A percentile compares a stretch with the other conserved stretches of the same genome.
These are phyloP conservation scores for Cercospora zeina DNA, from an alignment of 2,329 filamentous ascomycete species.

Conservation along the genomic window DNA sequence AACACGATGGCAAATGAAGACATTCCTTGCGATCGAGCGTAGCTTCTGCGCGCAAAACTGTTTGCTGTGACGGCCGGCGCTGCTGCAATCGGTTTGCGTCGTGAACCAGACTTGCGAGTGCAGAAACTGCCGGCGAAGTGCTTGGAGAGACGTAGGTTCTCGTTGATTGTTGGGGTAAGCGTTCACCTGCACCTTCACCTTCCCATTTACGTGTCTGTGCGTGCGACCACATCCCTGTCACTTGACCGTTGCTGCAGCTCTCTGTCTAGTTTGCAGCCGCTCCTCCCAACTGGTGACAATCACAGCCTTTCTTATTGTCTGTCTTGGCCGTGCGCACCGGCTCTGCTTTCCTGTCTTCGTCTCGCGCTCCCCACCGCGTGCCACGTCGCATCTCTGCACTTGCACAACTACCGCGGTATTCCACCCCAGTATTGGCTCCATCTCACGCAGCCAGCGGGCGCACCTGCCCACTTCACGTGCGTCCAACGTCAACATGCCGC, in stretches of 20 bases:
- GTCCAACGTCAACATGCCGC: neutral
- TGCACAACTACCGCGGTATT: conserved; percentile 13
- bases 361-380: neutral
- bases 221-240: neutral
- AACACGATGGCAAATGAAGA: conserved; percentile 3
- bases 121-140: neutral
- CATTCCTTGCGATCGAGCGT: neutral
- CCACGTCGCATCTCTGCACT: conserved; percentile 13
- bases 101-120: neutral
- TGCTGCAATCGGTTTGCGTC: neutral
- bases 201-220: neutral
- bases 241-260: neutral
- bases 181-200: conserved; percentile 6
- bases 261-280: neutral
- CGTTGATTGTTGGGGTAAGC: neutral
- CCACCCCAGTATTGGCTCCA: conserved; percentile 7
- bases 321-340: neutral
- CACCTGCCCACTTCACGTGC: neutral
- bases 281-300: conserved; percentile 1
- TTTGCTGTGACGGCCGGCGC: neutral
- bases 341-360: neutral
- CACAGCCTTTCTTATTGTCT: neutral
- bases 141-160: neutral
- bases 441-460: neutral
- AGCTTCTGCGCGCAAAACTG: neutral